A percentile compares a stretch with the other conserved stretches of the same genome.
These are phyloP conservation scores for Vicia sativa DNA, from an alignment of 306 rosid species.

Conservation along the genomic window DNA sequence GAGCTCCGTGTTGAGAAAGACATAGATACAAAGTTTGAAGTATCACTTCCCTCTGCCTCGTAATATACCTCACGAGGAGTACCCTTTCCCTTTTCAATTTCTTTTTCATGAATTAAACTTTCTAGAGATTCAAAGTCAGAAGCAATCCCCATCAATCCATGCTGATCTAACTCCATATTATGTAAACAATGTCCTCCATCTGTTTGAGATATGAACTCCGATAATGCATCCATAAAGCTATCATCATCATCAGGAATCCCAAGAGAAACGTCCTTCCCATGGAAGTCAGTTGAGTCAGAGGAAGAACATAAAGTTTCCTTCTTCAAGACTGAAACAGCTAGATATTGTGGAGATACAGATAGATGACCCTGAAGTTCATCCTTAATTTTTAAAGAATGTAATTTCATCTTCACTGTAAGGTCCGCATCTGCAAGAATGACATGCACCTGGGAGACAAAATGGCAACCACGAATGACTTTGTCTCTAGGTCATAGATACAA, in stretches of 20 bases:
- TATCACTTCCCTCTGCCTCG: slow-evolving; percentile 74
- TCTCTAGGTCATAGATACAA: slow-evolving; percentile 5
- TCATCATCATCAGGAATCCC: slow-evolving; percentile 74
- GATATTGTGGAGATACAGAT: slow-evolving; percentile 64
- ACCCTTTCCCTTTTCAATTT: slow-evolving; percentile 51
- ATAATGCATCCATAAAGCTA: slow-evolving; percentile 81
- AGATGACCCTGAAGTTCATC: slow-evolving; percentile 88
- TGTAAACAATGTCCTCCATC: slow-evolving; percentile 59
- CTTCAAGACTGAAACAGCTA: slow-evolving; percentile 82
- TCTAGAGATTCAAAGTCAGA: slow-evolving; percentile 60
- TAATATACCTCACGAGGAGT: slow-evolving; percentile 66
- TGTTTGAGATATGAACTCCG: slow-evolving; percentile 70
- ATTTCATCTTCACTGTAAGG: slow-evolving; percentile 70
- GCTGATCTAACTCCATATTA: slow-evolving; percentile 47
- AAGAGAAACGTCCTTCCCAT: slow-evolving; percentile 50
- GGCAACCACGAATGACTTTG: slow-evolving; percentile 3
- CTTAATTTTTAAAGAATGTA: slow-evolving; percentile 84
- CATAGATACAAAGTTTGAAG: slow-evolving; percentile 74
- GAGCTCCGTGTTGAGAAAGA: slow-evolving; percentile 70
- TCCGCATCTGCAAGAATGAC: slow-evolving; percentile 63
- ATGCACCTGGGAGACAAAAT: slow-evolving; percentile 63
- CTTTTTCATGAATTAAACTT: slow-evolving; percentile 59
- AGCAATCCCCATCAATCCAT: slow-evolving; percentile 44
- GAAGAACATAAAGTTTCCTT: slow-evolving; percentile 52
- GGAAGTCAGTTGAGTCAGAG: slow-evolving; percentile 45